Conservation (phyloP, 768 basidiomycete species). For the Pleurotus eryngii region DNA sequence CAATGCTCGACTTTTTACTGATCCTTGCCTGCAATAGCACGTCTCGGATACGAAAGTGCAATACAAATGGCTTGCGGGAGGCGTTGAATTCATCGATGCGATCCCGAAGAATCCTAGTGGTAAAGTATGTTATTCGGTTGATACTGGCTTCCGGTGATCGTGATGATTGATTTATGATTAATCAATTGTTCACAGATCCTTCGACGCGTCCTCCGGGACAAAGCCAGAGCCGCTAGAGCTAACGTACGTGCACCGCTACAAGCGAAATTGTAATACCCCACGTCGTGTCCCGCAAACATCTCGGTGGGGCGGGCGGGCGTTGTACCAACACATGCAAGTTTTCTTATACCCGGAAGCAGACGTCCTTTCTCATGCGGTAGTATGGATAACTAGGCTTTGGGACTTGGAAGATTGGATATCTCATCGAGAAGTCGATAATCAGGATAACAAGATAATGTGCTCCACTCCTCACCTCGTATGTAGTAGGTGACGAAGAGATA, state of each 20-base stretch:
- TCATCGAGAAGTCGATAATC: neutral
- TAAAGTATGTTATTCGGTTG: conserved; percentile 39
- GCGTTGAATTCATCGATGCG: conserved; percentile 56
- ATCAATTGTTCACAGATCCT: conserved; percentile 24
- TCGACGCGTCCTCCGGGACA: conserved; percentile 50
- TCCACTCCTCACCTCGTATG: neutral
- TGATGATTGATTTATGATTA: neutral
- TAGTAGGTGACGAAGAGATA: neutral
- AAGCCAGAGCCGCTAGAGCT: conserved; percentile 24
- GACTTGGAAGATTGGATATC: neutral
- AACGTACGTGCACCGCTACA: neutral
- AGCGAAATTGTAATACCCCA: neutral
- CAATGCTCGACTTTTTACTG: neutral
- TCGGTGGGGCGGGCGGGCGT: neutral
- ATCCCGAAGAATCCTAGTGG: conserved; percentile 73
- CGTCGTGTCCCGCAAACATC: neutral
- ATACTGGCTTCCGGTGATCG: neutral
- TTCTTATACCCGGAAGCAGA: neutral
- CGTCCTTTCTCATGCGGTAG: neutral
- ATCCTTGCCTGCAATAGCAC: conserved; percentile 31
- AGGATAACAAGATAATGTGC: neutral
- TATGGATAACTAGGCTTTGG: neutral
- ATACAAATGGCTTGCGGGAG: conserved; percentile 62
- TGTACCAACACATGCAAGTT: too few species aligned
- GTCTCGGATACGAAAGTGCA: conserved; percentile 54